Percentiles rank a stretch among this genome's conserved stretches.
Conservation (phyloP, 2,329 filamentous ascomycete species). For the Colletotrichum acutatum region DNA sequence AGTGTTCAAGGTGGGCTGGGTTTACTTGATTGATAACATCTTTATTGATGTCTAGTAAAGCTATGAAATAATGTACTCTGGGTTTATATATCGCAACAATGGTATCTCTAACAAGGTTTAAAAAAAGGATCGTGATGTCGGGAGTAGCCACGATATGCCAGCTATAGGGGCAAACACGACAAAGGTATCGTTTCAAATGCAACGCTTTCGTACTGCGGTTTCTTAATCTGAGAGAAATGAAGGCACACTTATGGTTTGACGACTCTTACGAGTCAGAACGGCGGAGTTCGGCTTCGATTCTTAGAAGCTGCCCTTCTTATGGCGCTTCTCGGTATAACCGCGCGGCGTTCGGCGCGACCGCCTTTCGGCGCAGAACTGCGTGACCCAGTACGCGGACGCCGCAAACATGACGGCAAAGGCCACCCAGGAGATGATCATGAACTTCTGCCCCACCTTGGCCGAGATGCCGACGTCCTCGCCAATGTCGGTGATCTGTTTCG, state of each 20-base stretch:
- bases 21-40: background rate
- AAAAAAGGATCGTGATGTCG: slow-evolving; percentile 13
- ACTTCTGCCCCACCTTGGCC: slow-evolving; percentile 54
- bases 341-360: slow-evolving; percentile 42
- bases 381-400: slow-evolving; percentile 53
- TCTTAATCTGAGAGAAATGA: slow-evolving; percentile 4
- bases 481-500: slow-evolving; percentile 53
- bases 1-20: background rate
- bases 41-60: background rate
- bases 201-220: background rate
- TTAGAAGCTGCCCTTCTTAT: slow-evolving; percentile 43
- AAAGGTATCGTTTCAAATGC: background rate
- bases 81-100: slow-evolving; percentile 5
- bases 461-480: slow-evolving; percentile 58
- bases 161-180: slow-evolving; percentile 5
- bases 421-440: slow-evolving; percentile 59
- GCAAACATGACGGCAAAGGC: slow-evolving; percentile 57
- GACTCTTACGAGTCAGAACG: background rate
- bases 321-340: slow-evolving; percentile 29
- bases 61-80: background rate
- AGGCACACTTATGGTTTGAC: background rate
- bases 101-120: slow-evolving; percentile 22
- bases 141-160: slow-evolving; percentile 5
- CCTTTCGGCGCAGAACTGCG: slow-evolving; percentile 45
- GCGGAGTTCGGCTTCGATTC: background rate